phyloP scores from a whole-genome alignment of 306 rosid species.

The Castanea crenata region DNA sequence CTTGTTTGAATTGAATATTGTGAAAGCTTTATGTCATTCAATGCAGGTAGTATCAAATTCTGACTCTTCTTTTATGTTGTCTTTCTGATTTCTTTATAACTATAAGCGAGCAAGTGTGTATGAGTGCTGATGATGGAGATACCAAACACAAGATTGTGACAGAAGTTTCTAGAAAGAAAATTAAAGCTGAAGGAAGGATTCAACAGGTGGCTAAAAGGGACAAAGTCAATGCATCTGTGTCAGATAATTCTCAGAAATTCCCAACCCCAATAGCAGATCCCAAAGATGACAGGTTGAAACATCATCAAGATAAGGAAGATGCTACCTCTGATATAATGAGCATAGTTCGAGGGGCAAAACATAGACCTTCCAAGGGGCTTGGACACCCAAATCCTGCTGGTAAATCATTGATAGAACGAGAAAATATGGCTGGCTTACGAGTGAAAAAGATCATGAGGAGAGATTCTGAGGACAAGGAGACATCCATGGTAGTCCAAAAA shows the following conservation, averaged over 20 bases:
- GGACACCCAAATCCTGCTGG: slow-evolving; percentile 30
- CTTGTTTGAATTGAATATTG: slow-evolving; percentile 21
- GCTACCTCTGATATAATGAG: slow-evolving; percentile 55
- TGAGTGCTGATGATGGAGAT: slow-evolving; percentile 46
- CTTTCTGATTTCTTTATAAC: slow-evolving; percentile 21
- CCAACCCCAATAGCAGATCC: slow-evolving; percentile 28
- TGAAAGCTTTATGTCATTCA: slow-evolving; percentile 17
- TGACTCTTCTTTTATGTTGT: slow-evolving; percentile 19
- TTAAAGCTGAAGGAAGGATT: slow-evolving; percentile 42
- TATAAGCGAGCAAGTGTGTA: slow-evolving; percentile 45
- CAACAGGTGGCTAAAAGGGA: slow-evolving; percentile 30
- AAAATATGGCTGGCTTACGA: slow-evolving; percentile 69
- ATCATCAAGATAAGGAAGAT: slow-evolving; percentile 34
- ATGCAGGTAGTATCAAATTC: slow-evolving; percentile 19
- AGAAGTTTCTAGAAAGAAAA: slow-evolving; percentile 46
- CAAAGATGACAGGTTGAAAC: slow-evolving; percentile 28
- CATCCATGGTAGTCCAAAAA: slow-evolving; percentile 68
- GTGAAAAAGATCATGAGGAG: slow-evolving; percentile 97
- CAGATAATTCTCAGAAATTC: slow-evolving; percentile 33
- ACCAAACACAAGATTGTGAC: slow-evolving; percentile 36
- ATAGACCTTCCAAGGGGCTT: slow-evolving; percentile 47
- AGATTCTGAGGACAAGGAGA: slow-evolving; percentile 66
- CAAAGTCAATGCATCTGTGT: slow-evolving; percentile 21
- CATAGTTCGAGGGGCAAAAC: slow-evolving; percentile 64
- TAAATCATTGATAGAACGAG: slow-evolving; percentile 46